Evolutionary conservation across 768 basidiomycete species (phyloP).

Genomic region (Boletus vermiculosoides): DNA sequence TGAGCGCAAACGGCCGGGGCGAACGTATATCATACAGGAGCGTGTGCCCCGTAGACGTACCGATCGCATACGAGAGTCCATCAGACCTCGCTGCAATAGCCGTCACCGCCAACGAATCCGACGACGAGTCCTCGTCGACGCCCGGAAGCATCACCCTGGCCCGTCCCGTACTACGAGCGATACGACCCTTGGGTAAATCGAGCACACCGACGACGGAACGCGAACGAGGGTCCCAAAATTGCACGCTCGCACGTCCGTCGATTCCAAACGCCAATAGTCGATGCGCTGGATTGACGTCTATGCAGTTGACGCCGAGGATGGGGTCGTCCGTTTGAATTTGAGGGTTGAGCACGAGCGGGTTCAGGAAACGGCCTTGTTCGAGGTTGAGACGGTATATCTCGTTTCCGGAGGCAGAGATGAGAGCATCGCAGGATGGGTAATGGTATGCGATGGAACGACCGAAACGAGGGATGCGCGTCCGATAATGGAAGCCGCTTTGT

Average conservation of each 20-base stretch:
- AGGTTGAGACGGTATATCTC: slow-evolving; percentile 94
- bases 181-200: slow-evolving; percentile 51
- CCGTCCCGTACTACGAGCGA: slow-evolving; percentile 43
- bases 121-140: slow-evolving; percentile 33
- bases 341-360: slow-evolving; percentile 61
- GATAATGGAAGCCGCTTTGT: slow-evolving; percentile 89
- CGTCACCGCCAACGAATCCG: slow-evolving; percentile 57
- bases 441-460: slow-evolving; percentile 93
- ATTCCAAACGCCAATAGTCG: slow-evolving; percentile 87
- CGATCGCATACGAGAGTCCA: slow-evolving; percentile 90
- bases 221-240: slow-evolving; percentile 96
- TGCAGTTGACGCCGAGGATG: slow-evolving; percentile 81
- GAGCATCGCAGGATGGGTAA: slow-evolving; percentile 88
- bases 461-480: slow-evolving; percentile 90
- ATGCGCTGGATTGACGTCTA: slow-evolving; percentile 93
- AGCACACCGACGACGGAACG: slow-evolving; percentile 71
- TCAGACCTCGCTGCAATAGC: slow-evolving; percentile 83
- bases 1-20: slow-evolving; percentile 75
- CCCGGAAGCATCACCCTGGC: slow-evolving; percentile 32
- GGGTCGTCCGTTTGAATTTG: slow-evolving; percentile 40
- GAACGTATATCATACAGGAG: slow-evolving; percentile 93
- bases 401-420: slow-evolving; percentile 78
- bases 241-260: slow-evolving; percentile 82
- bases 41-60: slow-evolving; percentile 93
- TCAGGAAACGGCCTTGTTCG: slow-evolving; percentile 92